Evolutionary conservation across 306 rosid genomes (phyloP), one percentile per base, ranked within the genome.

Genomic region (Erythrophleum fordii): DNA sequence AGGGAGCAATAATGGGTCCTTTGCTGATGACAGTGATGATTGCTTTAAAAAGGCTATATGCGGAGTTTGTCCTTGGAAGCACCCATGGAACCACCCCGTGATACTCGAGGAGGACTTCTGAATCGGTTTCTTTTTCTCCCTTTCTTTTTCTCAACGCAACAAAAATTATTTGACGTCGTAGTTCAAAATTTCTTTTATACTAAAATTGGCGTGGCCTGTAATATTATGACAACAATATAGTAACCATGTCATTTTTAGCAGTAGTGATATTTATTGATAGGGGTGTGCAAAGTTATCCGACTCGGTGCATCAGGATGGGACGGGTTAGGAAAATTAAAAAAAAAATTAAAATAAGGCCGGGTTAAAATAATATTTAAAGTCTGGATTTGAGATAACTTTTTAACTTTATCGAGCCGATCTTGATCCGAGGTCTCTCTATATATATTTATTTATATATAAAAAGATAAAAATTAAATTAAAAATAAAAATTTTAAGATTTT

Each of bases 1-100:
- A 85, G 81, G 88, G 86, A 67, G 86, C 83, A 61, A 82, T 85
- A 46, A 78, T 85, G 88, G 82, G 84, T 61, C 89, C 89, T 62
- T 56, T 82, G 71, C 76, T 82, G 69, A 82, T 79, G 86, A 82
- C 89, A 22, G 84, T 82, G 69, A 79, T 85, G 84, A 85, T 85
- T 48, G 79, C 84, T 37, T 70, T 82, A 59, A 85, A 85, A 76
- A 75, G 76, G 74, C 58, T 82, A 1, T 82, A 85, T 16, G 86
- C 31, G 11, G 86, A 85, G 58, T 85, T 85, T 31, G 89, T 85
- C 41, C 84, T 85, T 45, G 83, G 81, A 45, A 70, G 77, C 31
- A 59, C 61, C 18, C 37, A 75, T 35, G 55, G 66, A 56, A 70
- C 48, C 56, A 4, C 26, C 18, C 34, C 45, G 34, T 85, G 41